Base-by-base conservation (phyloP, 2,329 filamentous ascomycete species). In the Apiospora saccharicola region DNA sequence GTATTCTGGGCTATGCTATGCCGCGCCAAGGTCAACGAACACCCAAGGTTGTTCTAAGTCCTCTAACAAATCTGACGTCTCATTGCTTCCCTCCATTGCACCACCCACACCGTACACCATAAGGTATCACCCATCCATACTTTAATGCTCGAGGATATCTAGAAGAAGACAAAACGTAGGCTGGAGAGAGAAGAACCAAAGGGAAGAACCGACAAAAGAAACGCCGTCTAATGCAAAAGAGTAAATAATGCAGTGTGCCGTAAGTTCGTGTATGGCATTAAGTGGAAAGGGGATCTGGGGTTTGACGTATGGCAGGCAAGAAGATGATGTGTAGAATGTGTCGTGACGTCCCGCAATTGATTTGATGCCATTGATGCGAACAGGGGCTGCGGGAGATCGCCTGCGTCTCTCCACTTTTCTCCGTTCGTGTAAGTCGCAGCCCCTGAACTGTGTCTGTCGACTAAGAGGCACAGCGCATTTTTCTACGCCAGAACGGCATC, bases 401-500 rank as follows among this genome's bases (percentile, higher is more conserved):
- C 19, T 22, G 19, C 1, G 7, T n/a, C 46, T 12, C 46, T 12
- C 19, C 46, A 10, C 22, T 49, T 49, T n/a, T n/a, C 22, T 8
- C 22, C 7, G 46, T n/a, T n/a, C 7, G 7, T 49, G 46, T 49
- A 49, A 49, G 46, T 49, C 22, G 46, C 46, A n/a, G n/a, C 46
- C 46, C 46, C 46, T 49, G 46, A 49, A 10, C n/a, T n/a, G 1
- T 8, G 5, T 37, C 46, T 44, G 4, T 44, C 43, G 43, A 44
- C 41, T 5, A 43, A 46, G 44, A 30, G 26, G 26, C 26, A 30
- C 19, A 19, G 3, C 0, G 14, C 19, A n/a, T n/a, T n/a, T n/a
- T n/a, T 67, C 57, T 68, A 24, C 16, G 41, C 10, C 26, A 72
- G 41, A 80, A 77, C 8, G 79, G 77, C 57, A 78, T 78, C 44